Evolutionary conservation across 306 rosid genomes (phyloP), one percentile per base, ranked within the genome.

Genomic region (Cajanus cajan): DNA sequence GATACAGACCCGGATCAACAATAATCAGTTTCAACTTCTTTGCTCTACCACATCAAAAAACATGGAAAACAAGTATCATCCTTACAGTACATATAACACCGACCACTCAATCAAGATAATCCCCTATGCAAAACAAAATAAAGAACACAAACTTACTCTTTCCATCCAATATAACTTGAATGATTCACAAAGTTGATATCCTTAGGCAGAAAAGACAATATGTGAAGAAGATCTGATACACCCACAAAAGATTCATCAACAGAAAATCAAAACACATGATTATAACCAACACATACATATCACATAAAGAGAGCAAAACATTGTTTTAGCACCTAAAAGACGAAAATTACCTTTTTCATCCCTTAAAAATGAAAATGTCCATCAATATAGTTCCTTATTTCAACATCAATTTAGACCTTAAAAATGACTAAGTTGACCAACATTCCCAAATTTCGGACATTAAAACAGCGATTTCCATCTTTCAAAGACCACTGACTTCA

Each of bases 161-260:
- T 93, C 98, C 98, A 93, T 21, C 99, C 98, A 85, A 95, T 90
- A 82, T 95, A 93, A 73, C 94, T 93, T 48, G 99, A 95, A 82
- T 95, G 99, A 36, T 90, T 89, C 63, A 90, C 90, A 86, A 95
- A 95, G 86, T 95, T 95, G 75, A 95, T 77, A 73, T 91, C 91
- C 82, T 91, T 93, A 8, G 98, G 98, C 86, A 95, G 71, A 84
- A 85, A 95, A 4, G 99, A 93, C 86, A 95, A 73, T 65, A 95
- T 93, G 83, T 95, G 99, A 68, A 93, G 98, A 83, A 95, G 91
- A 93, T 95, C 96, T 95, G 77, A 66, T 7, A 33, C 58, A 77
- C 73, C 86, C 84, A 77, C 34, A 51, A 65, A 88, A 69, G 2
- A 68, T 74, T 73, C 84, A 76, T 43, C 15, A 83, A 74, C 81